Conservation (phyloP, 225 moss, liverwort and hornwort species). For the Straminergon stramineum region DNA sequence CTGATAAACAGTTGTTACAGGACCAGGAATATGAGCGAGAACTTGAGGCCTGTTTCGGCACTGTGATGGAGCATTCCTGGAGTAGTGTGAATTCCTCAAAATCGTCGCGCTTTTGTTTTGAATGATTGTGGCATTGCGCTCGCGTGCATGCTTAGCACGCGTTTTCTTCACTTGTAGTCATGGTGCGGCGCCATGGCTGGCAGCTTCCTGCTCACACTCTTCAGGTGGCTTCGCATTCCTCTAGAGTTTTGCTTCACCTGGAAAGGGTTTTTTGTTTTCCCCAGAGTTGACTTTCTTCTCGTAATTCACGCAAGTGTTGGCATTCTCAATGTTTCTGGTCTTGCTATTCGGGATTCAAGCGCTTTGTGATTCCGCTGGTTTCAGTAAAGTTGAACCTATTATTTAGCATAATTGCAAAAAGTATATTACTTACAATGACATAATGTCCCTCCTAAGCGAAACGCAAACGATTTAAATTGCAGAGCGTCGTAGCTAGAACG, state of each 20-base stretch:
- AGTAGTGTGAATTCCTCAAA: background rate
- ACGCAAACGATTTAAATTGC: background rate
- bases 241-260: background rate
- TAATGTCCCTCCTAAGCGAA: background rate
- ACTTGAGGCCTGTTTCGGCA: background rate
- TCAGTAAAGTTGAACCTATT: background rate
- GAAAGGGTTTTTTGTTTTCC: background rate
- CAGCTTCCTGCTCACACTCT: constrained; percentile 99
- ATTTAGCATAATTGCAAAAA: background rate
- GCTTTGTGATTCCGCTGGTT: background rate
- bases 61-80: background rate
- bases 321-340: background rate
- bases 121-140: constrained; percentile 23
- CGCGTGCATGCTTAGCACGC: constrained; percentile 41
- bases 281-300: background rate
- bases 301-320: background rate
- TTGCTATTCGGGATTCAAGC: background rate
- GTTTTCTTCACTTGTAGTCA: constrained; percentile 16
- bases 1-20: background rate
- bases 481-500: background rate
- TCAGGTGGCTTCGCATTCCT: constrained; percentile 61
- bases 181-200: constrained; percentile 99
- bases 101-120: constrained; percentile 9
- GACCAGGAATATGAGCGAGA: background rate
- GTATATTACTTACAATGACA: background rate